Percentiles rank a stretch among this genome's conserved stretches.
Conservation (phyloP, 164 flowering plant species). For the Vitis labrusca region DNA sequence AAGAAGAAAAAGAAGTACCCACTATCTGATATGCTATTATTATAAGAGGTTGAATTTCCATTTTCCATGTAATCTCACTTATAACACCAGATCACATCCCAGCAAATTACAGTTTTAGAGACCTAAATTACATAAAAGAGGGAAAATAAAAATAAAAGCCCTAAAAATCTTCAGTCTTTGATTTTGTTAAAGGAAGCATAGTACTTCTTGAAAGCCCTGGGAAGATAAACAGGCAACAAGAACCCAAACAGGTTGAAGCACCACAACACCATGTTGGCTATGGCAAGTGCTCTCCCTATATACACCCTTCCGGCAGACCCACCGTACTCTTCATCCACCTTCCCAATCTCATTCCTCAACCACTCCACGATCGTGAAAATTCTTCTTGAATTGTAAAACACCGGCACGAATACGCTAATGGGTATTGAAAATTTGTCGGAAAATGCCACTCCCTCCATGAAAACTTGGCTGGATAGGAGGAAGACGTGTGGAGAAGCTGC, state of each 20-base stretch:
- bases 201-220: slow-evolving; percentile 57
- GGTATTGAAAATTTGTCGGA: slow-evolving; percentile 55
- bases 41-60: too few relatives aligned
- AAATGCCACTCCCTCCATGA: slow-evolving; percentile 54
- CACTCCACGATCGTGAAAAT: slow-evolving; percentile 54
- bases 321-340: slow-evolving; percentile 25
- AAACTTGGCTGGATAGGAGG: slow-evolving; percentile 62
- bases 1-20: too few relatives aligned
- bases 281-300: slow-evolving; percentile 59
- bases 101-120: too few relatives aligned
- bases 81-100: too few relatives aligned
- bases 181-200: slow-evolving; percentile 28
- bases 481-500: slow-evolving; percentile 76
- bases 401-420: slow-evolving; percentile 61
- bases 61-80: too few relatives aligned
- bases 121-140: too few relatives aligned
- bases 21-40: too few relatives aligned
- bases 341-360: slow-evolving; percentile 55
- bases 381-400: slow-evolving; percentile 62
- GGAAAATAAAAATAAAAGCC: background rate
- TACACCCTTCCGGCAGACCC: slow-evolving; percentile 43
- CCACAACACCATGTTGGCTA: slow-evolving; percentile 72
- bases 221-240: slow-evolving; percentile 76
- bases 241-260: slow-evolving; percentile 75
- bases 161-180: slow-evolving; percentile 19